phyloP scores from a whole-genome alignment of 192 early-diverging fungal species.

The Geosiphon pyriformis region DNA sequence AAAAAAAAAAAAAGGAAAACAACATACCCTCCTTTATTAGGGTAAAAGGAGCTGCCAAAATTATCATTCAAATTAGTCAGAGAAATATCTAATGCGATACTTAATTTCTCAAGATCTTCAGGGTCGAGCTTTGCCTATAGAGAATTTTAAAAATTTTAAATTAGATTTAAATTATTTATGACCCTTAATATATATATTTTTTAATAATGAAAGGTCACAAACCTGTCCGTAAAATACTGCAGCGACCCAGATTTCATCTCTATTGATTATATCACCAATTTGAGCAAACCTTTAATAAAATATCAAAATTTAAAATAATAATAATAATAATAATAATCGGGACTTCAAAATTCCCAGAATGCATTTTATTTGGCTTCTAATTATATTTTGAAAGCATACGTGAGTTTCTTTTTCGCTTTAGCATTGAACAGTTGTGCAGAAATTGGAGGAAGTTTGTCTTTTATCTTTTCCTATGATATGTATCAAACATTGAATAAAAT shows the following conservation, averaged over 20 bases:
- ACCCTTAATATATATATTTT: neutral
- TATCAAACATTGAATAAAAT: too few species aligned
- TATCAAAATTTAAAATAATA: neutral
- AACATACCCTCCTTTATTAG: slow-evolving; percentile 38
- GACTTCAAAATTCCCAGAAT: too few species aligned
- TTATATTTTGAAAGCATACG: slow-evolving; percentile 12
- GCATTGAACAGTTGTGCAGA: slow-evolving; percentile 27
- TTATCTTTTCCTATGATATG: slow-evolving; percentile 1
- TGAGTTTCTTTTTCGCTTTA: slow-evolving; percentile 30
- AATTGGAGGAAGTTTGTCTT: slow-evolving; percentile 26
- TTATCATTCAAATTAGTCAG: slow-evolving; percentile 30
- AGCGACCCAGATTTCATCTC: slow-evolving; percentile 63
- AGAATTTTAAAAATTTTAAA: neutral
- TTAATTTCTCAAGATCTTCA: slow-evolving; percentile 32
- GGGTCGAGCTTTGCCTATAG: slow-evolving; percentile 36
- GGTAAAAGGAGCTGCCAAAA: slow-evolving; percentile 30
- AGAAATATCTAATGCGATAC: slow-evolving; percentile 29
- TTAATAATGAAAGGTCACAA: neutral
- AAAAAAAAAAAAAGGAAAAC: neutral
- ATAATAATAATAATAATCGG: neutral
- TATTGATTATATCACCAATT: slow-evolving; percentile 45
- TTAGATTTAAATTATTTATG: neutral
- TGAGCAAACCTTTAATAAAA: slow-evolving; percentile 44
- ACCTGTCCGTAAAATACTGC: slow-evolving; percentile 66
- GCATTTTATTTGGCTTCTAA: neutral